Evolutionary conservation across 1,139 yeast species (phyloP).

Genomic region (Pichia sp.): DNA sequence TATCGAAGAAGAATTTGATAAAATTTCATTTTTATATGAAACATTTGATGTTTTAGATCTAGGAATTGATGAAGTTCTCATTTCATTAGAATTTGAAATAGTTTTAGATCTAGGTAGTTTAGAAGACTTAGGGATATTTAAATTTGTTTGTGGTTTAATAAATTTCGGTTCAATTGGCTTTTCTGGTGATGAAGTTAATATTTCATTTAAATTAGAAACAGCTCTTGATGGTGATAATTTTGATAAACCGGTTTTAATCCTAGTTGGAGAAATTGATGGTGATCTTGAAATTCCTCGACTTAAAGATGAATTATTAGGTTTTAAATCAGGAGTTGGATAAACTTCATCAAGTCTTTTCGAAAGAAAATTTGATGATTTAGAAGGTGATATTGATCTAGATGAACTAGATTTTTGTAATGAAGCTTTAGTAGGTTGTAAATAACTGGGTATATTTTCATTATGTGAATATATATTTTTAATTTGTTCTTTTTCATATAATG

Average conservation of each 20-base stretch:
- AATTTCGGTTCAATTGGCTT: neutral
- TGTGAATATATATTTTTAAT: conserved; percentile 19
- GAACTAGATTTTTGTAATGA: conserved; percentile 18
- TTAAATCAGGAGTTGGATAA: conserved; percentile 2
- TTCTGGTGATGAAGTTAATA: conserved; percentile 12
- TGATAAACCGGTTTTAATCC: conserved; percentile 7
- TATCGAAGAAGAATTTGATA: conserved; percentile 6
- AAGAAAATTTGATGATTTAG: conserved; percentile 11
- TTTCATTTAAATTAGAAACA: conserved; percentile 18
- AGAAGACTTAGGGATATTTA: neutral
- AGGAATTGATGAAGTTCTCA: neutral
- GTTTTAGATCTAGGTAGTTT: conserved; percentile 7
- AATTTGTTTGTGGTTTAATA: neutral
- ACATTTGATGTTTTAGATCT: conserved; percentile 14
- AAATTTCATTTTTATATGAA: neutral
- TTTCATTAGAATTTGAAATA: neutral
- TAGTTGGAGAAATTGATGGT: conserved; percentile 15
- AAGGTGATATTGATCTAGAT: conserved; percentile 12
- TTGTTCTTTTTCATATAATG: conserved; percentile 19
- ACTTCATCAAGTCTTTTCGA: neutral
- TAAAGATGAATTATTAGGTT: neutral
- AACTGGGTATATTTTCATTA: conserved; percentile 16
- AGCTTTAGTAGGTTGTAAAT: conserved; percentile 21
- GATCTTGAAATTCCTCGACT: conserved; percentile 9
- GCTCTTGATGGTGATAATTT: conserved; percentile 28